Percentiles rank a stretch among this genome's conserved stretches.
Conservation (phyloP, 108 stramenopile species). For the Conticribra guillardii region DNA sequence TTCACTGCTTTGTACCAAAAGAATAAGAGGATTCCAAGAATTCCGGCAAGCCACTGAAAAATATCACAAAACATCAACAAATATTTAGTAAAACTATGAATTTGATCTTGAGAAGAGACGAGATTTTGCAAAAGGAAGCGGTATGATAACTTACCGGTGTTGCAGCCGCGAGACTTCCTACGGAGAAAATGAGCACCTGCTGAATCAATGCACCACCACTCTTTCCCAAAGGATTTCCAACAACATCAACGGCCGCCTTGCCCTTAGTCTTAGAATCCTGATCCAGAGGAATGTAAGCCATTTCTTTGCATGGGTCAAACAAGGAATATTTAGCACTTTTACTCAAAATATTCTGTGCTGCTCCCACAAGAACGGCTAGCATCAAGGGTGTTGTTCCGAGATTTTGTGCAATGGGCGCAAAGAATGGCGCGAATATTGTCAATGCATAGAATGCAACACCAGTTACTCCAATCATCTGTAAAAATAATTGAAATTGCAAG, state of each 20-base stretch:
- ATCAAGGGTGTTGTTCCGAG: constrained; percentile 94
- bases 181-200: constrained; percentile 88
- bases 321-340: constrained; percentile 96
- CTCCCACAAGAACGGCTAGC: constrained; percentile 95
- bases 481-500: not conserved
- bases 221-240: constrained; percentile 97
- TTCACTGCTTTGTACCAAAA: constrained; percentile 83
- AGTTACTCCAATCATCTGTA: constrained; percentile 88
- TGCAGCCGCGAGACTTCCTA: constrained; percentile 89
- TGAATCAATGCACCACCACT: constrained; percentile 96
- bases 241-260: constrained; percentile 99
- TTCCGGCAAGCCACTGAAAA: constrained; percentile 74
- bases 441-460: constrained; percentile 92
- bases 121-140: no score
- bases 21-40: constrained; percentile 71
- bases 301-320: constrained; percentile 99
- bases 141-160: constrained; percentile 71
- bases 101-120: no score
- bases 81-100: no score
- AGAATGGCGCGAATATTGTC: constrained; percentile 74
- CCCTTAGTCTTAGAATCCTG: constrained; percentile 98
- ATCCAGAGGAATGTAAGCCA: constrained; percentile 99
- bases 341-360: constrained; percentile 94
- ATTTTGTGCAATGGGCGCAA: constrained; percentile 57
- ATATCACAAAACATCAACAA: no score